phyloP scores from a whole-genome alignment of 192 early-diverging fungal genomes.

The Rhizophagus prolifer region DNA sequence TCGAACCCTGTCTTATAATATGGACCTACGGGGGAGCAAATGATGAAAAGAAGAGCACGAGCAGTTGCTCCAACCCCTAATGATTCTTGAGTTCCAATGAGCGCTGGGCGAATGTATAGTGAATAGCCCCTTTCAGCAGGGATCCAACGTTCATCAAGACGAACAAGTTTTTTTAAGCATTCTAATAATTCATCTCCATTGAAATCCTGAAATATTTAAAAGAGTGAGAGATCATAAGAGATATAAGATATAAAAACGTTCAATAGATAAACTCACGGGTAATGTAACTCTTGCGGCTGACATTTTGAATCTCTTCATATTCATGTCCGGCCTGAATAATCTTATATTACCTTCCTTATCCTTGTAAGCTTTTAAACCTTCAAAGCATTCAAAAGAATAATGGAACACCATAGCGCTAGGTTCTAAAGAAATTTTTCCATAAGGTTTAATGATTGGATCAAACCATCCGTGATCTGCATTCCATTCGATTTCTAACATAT shows the following conservation, averaged over 20 bases:
- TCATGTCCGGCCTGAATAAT: conserved; percentile 96
- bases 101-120: conserved; percentile 89
- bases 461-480: conserved; percentile 71
- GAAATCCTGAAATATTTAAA: conserved; percentile 48
- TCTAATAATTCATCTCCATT: conserved; percentile 75
- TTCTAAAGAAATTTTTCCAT: conserved; percentile 76
- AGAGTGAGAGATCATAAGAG: background rate
- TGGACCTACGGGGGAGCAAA: conserved; percentile 90
- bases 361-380: conserved; percentile 92
- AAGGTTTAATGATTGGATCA: conserved; percentile 83
- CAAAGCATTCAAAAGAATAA: conserved; percentile 93
- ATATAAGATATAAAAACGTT: background rate
- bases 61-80: conserved; percentile 83
- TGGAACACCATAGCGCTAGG: conserved; percentile 91
- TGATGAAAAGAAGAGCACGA: conserved; percentile 81
- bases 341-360: conserved; percentile 83
- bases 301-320: conserved; percentile 86
- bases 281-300: conserved; percentile 81
- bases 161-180: conserved; percentile 81
- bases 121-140: conserved; percentile 89
- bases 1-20: conserved; percentile 95
- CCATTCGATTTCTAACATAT: conserved; percentile 93
- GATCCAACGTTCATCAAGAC: conserved; percentile 85
- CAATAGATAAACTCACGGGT: conserved; percentile 54
- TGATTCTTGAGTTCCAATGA: conserved; percentile 85